Evolutionary conservation across 176 grass and related monocot species (phyloP).

Genomic region (Oryza officinalis): DNA sequence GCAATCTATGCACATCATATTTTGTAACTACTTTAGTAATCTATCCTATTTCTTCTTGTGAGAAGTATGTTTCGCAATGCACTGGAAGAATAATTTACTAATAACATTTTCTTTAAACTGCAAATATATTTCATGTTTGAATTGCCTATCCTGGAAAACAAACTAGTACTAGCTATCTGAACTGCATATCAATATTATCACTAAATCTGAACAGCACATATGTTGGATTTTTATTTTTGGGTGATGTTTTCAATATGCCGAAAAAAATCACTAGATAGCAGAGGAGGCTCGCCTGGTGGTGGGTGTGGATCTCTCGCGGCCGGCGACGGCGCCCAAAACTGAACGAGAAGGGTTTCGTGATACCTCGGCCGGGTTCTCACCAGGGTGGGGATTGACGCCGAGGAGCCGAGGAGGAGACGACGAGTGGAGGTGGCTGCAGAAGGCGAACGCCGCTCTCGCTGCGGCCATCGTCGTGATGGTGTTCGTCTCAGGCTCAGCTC

Average conservation of each 20-base stretch:
- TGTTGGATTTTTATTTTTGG: neutral
- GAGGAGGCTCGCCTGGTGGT: too few relatives aligned
- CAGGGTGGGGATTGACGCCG: neutral
- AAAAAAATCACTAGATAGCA: too few relatives aligned
- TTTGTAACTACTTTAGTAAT: neutral
- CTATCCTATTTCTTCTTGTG: neutral
- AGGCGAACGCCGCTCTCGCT: neutral
- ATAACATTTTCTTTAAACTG: too few relatives aligned
- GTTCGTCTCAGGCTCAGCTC: too few relatives aligned
- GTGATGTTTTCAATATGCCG: neutral
- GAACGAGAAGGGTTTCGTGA: neutral
- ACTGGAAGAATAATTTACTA: neutral
- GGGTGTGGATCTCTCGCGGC: neutral
- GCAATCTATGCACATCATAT: neutral
- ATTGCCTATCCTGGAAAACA: too few relatives aligned
- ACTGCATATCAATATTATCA: too few relatives aligned
- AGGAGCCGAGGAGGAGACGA: neutral
- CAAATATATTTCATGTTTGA: too few relatives aligned
- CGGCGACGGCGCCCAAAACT: neutral
- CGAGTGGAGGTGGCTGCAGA: neutral
- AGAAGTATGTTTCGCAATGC: neutral
- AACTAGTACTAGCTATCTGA: too few relatives aligned
- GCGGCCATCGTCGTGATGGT: neutral
- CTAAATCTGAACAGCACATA: neutral
- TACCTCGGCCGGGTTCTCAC: neutral